Evolutionary conservation across 2,329 filamentous ascomycete genomes (phyloP).

Genomic region (Aspergillus phoenicis): DNA sequence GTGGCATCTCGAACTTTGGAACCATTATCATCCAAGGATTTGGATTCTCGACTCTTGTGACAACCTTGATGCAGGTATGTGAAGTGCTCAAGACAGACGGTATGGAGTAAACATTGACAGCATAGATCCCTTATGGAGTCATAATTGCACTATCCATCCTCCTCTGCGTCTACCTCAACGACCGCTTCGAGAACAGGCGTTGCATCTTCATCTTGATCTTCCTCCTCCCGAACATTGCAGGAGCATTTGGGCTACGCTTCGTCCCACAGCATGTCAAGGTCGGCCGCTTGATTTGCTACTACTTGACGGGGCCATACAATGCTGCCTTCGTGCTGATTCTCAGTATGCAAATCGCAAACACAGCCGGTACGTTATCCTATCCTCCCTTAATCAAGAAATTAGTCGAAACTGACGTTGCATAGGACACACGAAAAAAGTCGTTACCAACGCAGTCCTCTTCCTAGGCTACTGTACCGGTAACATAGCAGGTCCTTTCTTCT

Average conservation of each 20-base stretch:
- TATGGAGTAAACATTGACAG: neutral
- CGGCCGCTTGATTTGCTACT: conserved; percentile 61
- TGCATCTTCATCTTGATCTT: conserved; percentile 59
- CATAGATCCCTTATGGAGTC: conserved; percentile 52
- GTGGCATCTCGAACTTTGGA: conserved; percentile 61
- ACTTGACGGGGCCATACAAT: conserved; percentile 58
- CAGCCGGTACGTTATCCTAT: conserved; percentile 36
- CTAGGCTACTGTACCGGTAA: conserved; percentile 64
- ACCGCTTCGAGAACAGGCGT: conserved; percentile 51
- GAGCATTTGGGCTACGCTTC: conserved; percentile 60
- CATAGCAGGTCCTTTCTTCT: conserved; percentile 66
- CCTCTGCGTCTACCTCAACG: conserved; percentile 52
- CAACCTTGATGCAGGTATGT: conserved; percentile 54
- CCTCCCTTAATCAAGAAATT: neutral
- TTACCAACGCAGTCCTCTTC: conserved; percentile 64
- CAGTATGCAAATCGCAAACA: conserved; percentile 50
- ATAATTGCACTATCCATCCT: conserved; percentile 56
- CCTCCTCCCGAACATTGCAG: conserved; percentile 61
- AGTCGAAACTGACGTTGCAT: conserved; percentile 26
- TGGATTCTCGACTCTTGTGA: conserved; percentile 57
- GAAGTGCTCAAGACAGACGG: neutral
- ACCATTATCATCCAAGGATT: conserved; percentile 62
- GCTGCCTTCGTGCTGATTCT: conserved; percentile 56
- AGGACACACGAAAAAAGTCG: conserved; percentile 65
- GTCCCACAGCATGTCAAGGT: conserved; percentile 54